Percentiles rank a stretch among this genome's conserved stretches.
These are phyloP conservation scores for Wickerhamomyces canadensis DNA, from an alignment of 805 yeast genomes.

Conservation along the genomic window DNA sequence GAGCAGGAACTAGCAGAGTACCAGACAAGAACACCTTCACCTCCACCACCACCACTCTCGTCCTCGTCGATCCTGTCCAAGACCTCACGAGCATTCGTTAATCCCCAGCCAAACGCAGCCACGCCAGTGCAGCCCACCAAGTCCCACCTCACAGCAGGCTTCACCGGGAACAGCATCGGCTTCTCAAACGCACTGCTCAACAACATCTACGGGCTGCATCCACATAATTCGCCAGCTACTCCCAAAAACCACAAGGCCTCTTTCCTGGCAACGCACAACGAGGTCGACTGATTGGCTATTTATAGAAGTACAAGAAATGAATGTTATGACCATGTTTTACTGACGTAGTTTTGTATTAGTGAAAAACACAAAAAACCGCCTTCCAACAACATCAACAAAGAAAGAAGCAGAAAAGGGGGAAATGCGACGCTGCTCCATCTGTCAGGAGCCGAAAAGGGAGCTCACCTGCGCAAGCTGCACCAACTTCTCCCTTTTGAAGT, in stretches of 20 bases:
- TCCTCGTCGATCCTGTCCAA: slow-evolving; percentile 1
- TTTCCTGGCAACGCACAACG: neutral
- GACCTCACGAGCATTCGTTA: slow-evolving; percentile 2
- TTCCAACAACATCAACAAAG: neutral
- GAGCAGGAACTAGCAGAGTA: slow-evolving; percentile 41
- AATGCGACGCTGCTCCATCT: slow-evolving; percentile 36
- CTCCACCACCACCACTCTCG: neutral
- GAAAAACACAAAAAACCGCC: no score
- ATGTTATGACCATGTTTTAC: neutral
- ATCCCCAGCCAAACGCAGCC: neutral
- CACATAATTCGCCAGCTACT: slow-evolving; percentile 2
- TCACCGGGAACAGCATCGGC: slow-evolving; percentile 15
- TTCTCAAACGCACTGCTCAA: slow-evolving; percentile 19
- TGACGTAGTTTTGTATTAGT: neutral
- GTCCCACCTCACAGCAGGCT: slow-evolving; percentile 12
- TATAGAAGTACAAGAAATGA: no score
- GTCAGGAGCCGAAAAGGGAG: slow-evolving; percentile 36
- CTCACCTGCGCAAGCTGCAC: slow-evolving; percentile 13
- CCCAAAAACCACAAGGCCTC: no score
- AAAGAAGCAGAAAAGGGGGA: neutral
- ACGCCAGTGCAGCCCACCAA: no score
- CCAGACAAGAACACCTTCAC: slow-evolving; percentile 6
- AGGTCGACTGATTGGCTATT: neutral
- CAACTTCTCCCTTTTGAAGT: slow-evolving; percentile 7
- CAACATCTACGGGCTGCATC: slow-evolving; percentile 22